Conservation (phyloP, 176 grass and related monocot species). For the maize (Zea mays) region DNA sequence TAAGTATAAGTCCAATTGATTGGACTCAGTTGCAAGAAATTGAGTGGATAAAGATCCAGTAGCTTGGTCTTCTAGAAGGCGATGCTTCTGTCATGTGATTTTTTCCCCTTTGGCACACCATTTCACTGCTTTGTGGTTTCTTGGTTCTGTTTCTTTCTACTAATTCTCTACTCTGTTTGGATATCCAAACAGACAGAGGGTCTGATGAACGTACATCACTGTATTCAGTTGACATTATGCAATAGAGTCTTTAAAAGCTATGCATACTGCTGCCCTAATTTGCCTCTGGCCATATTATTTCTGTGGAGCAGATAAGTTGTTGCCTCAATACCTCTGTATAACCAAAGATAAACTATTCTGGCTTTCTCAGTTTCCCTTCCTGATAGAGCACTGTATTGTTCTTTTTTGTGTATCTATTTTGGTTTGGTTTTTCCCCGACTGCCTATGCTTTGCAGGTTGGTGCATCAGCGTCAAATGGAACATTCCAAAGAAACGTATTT, state of each 20-base stretch:
- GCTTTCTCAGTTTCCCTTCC: neutral
- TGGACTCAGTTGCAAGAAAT: neutral
- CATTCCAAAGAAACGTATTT: neutral
- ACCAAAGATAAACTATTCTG: neutral
- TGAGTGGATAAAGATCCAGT: slow-evolving; percentile 8
- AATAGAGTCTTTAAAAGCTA: slow-evolving; percentile 20
- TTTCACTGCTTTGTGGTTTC: slow-evolving; percentile 2
- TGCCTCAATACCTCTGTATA: neutral
- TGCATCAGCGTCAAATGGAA: neutral
- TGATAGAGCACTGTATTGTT: neutral
- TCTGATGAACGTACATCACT: neutral
- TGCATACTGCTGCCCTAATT: neutral
- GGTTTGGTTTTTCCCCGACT: no score
- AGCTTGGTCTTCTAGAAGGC: slow-evolving; percentile 6
- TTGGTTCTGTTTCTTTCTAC: neutral
- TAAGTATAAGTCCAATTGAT: neutral
- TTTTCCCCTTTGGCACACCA: neutral
- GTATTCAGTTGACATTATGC: neutral
- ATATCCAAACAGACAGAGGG: neutral
- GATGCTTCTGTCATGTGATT: neutral
- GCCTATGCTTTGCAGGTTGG: neutral
- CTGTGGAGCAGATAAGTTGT: neutral
- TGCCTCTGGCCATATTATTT: neutral
- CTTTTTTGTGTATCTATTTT: no score
- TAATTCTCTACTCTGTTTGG: neutral